phyloP scores from a whole-genome alignment of 1,284 basidiomycete species.

The Ceratobasidium sp. region DNA sequence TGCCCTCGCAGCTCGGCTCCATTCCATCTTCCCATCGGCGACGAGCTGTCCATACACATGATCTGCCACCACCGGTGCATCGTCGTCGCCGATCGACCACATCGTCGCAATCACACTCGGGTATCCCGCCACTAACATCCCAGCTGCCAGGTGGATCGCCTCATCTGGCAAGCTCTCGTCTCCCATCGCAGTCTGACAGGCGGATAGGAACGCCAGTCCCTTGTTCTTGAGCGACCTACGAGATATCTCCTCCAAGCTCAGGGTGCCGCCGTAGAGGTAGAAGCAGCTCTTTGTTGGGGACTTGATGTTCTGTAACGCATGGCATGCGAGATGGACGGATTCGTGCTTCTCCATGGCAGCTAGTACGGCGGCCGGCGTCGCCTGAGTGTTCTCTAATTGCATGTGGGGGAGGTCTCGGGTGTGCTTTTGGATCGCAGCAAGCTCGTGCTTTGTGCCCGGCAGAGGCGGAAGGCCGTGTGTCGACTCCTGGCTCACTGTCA shows the following conservation, averaged over 20 bases:
- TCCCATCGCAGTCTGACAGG: conserved; percentile 13
- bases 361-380: not conserved
- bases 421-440: not conserved
- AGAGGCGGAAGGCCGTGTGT: not conserved
- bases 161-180: not conserved
- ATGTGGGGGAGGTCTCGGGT: not conserved
- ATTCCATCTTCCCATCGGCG: not conserved
- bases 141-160: conserved; percentile 17
- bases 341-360: conserved; percentile 1
- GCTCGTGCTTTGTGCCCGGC: not conserved
- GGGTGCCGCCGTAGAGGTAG: conserved; percentile 16
- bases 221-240: not conserved
- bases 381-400: not conserved
- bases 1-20: not conserved
- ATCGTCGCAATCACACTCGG: conserved; percentile 22
- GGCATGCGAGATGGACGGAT: conserved; percentile 39
- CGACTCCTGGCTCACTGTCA: not conserved
- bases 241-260: not conserved
- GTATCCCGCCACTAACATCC: conserved; percentile 17
- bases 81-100: conserved; percentile 11
- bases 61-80: conserved; percentile 6
- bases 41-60: not conserved
- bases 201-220: conserved; percentile 5
- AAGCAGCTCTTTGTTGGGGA: conserved; percentile 19
- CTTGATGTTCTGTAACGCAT: not conserved